Percentiles rank a stretch among this genome's conserved stretches.
phyloP scores from a whole-genome alignment of 768 basidiomycete genomes.

The Serendipita sp. region DNA sequence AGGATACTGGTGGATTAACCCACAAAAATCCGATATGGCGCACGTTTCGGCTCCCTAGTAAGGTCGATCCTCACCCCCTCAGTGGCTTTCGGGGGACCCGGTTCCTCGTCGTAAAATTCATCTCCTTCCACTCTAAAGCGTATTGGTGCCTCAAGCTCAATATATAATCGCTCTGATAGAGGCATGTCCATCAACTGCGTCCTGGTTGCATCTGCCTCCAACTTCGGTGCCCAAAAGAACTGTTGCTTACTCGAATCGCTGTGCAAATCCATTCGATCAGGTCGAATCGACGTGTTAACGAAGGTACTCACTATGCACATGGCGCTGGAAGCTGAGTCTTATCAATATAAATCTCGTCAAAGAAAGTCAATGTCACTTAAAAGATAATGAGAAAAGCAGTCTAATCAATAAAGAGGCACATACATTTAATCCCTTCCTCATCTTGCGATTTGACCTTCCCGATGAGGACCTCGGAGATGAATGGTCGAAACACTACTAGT shows the following conservation, averaged over 20 bases:
- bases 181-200: slow-evolving; percentile 50
- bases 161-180: slow-evolving; percentile 54
- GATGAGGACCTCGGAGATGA: slow-evolving; percentile 74
- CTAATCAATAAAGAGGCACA: slow-evolving; percentile 17
- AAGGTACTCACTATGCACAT: slow-evolving; percentile 47
- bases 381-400: background rate
- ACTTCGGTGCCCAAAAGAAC: slow-evolving; percentile 59
- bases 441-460: slow-evolving; percentile 82
- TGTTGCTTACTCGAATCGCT: slow-evolving; percentile 73
- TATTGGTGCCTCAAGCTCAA: slow-evolving; percentile 58
- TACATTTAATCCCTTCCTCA: slow-evolving; percentile 69
- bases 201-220: slow-evolving; percentile 26
- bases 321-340: slow-evolving; percentile 65
- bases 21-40: slow-evolving; percentile 60
- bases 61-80: slow-evolving; percentile 45
- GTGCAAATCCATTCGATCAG: background rate
- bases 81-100: slow-evolving; percentile 59
- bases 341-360: slow-evolving; percentile 85
- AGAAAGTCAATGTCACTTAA: slow-evolving; percentile 76
- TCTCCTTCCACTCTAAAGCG: slow-evolving; percentile 67
- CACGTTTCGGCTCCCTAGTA: slow-evolving; percentile 25
- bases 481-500: slow-evolving; percentile 82
- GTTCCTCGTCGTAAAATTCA: slow-evolving; percentile 75
- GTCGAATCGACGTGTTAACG: background rate
- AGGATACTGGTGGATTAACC: slow-evolving; percentile 15